Evolutionary conservation across 306 rosid species (phyloP).

Genomic region (Ormosia emarginata): DNA sequence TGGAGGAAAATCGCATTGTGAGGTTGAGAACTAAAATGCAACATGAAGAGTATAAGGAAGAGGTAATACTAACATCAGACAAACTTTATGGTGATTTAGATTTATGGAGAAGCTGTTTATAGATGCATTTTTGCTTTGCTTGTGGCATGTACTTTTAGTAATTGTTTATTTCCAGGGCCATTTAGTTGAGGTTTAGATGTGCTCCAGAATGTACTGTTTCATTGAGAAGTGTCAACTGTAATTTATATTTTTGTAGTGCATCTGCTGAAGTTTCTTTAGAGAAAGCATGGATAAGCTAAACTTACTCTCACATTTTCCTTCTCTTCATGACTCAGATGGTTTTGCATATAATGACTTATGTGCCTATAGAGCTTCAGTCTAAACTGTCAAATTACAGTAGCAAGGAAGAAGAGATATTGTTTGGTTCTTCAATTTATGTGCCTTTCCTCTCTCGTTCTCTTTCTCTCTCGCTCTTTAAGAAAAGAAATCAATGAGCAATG

Average conservation of each 20-base stretch:
- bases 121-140: neutral
- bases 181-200: neutral
- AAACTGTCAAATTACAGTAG: neutral
- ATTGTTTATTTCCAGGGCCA: neutral
- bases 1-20: conserved; percentile 59
- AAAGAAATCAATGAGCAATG: neutral
- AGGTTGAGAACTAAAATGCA: conserved; percentile 50
- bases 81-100: neutral
- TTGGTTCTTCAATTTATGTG: neutral
- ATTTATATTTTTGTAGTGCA: neutral
- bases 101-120: neutral
- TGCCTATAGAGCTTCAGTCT: neutral
- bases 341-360: neutral
- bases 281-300: neutral
- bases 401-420: neutral
- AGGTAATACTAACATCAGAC: conserved; percentile 47
- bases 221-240: neutral
- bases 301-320: neutral
- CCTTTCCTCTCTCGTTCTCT: too few relatives aligned
- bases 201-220: neutral
- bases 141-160: neutral
- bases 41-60: conserved; percentile 66
- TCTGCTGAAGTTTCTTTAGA: neutral
- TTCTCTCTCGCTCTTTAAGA: neutral
- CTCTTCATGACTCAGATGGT: neutral